phyloP scores from a whole-genome alignment of 805 yeast genomes.

The Saturnispora zaruensis region DNA sequence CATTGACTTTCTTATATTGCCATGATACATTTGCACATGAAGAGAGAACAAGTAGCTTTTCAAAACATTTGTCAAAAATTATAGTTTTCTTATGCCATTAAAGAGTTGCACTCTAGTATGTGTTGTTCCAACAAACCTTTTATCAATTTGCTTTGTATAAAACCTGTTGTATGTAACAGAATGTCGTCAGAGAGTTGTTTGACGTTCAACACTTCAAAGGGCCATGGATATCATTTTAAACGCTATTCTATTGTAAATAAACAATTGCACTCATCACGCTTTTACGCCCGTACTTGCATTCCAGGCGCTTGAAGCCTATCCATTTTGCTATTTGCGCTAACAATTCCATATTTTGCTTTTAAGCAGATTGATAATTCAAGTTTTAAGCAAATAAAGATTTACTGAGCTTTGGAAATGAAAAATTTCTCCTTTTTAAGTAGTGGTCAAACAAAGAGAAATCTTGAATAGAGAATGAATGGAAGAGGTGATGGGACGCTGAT shows the following conservation, averaged over 20 bases:
- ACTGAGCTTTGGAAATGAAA: neutral
- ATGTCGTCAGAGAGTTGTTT: neutral
- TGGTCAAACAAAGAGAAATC: neutral
- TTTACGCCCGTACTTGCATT: neutral
- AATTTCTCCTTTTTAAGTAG: neutral
- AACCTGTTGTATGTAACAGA: neutral
- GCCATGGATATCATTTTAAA: neutral
- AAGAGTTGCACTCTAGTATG: neutral
- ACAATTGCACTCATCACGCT: neutral
- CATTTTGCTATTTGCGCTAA: neutral
- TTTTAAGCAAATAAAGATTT: neutral
- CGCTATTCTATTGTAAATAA: neutral
- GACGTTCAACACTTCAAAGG: neutral
- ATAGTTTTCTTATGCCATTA: neutral
- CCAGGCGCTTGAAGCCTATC: neutral
- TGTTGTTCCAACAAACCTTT: neutral
- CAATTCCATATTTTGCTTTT: neutral
- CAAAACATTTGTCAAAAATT: neutral
- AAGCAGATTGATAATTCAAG: neutral
- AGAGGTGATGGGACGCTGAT: neutral
- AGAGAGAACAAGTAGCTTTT: neutral
- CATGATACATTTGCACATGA: neutral
- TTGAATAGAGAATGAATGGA: neutral
- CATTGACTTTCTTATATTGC: neutral
- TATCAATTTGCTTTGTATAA: neutral